Base-by-base conservation (phyloP, 345 rosid genomes). In the Odontarrhena argentea region DNA sequence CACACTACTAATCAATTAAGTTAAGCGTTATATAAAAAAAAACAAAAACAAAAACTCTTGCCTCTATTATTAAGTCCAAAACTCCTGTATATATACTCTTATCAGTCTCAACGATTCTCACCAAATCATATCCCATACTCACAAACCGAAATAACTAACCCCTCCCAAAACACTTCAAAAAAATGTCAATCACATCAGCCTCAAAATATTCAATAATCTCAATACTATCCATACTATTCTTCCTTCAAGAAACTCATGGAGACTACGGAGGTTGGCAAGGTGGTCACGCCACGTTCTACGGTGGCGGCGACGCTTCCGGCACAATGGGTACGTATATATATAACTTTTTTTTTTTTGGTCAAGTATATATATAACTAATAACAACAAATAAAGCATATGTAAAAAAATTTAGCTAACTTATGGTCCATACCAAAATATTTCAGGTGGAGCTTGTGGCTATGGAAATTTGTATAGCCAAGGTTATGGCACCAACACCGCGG, bases 371-470 rank as follows among this genome's bases (percentile, higher is more conserved):
- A 65, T 8, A 61, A 50, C 68, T 1, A 43, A 9, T 34, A 15
- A 15, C 7, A 1, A 4, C 1, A 44, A 18, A 38, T 13, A 18
- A 18, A 18, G 30, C 58, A 5, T 47, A 56, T 0, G 22, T 18
- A 18, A 18, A 18, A 18, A 18, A 18, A 18, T 18, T 18, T 18
- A 18, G 48, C 62, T 61, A 67, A 60, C 69, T 60, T 5, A 25
- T 53, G 35, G 1, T 28, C 32, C 14, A 4, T 43, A 9, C 9
- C 3, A 14, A 60, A 43, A 30, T 5, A 60, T 71, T 71, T 57
- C 82, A 87, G 95, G 95, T 0, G 95, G 95, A 35, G 95, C 95
- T 45, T 87, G 95, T 64, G 95, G 95, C 26, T 87, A 87, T 32
- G 95, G 95, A 8, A 79, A 87, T 68, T 54, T 87, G 60, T 73